Evolutionary conservation across 1,284 basidiomycete genomes (phyloP).

Genomic region (Meira miltonrushii): DNA sequence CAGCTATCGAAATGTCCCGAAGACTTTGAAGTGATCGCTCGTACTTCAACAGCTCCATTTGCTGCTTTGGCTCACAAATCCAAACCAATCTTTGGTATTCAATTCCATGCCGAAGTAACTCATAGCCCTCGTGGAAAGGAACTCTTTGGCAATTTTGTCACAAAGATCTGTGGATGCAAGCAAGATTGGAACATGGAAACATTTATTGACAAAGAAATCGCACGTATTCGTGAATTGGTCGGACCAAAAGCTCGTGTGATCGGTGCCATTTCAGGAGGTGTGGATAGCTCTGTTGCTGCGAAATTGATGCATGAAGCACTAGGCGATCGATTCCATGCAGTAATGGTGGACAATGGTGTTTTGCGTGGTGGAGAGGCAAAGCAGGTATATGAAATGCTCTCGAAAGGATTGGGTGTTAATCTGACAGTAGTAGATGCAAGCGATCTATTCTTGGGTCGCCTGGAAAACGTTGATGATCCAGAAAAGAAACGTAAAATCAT

Average conservation of each 20-base stretch:
- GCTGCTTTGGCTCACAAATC: conserved; percentile 87
- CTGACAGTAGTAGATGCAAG: conserved; percentile 94
- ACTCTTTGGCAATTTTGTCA: conserved; percentile 82
- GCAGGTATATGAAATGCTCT: conserved; percentile 94
- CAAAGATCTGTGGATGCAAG: conserved; percentile 72
- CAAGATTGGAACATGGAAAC: conserved; percentile 97
- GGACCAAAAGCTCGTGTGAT: conserved; percentile 92
- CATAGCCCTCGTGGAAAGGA: conserved; percentile 86
- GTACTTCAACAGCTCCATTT: conserved; percentile 80
- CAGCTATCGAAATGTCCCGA: conserved; percentile 77
- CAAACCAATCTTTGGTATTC: conserved; percentile 89
- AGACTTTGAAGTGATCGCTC: conserved; percentile 81
- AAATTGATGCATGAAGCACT: conserved; percentile 99
- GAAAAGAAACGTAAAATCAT: conserved; percentile 98
- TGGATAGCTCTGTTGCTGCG: conserved; percentile 95
- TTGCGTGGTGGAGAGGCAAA: conserved; percentile 83
- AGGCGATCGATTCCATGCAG: conserved; percentile 91
- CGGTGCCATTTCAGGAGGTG: conserved; percentile 94
- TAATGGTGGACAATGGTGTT: conserved; percentile 99
- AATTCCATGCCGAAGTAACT: conserved; percentile 98
- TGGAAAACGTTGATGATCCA: conserved; percentile 88
- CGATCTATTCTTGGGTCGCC: conserved; percentile 81
- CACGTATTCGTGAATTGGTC: conserved; percentile 88
- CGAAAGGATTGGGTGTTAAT: conserved; percentile 89
- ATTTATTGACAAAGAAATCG: conserved; percentile 96